Evolutionary conservation across 2,329 filamentous ascomycete genomes (phyloP), one percentile per base, ranked within the genome.

Genomic region (Penicillium digitatum): DNA sequence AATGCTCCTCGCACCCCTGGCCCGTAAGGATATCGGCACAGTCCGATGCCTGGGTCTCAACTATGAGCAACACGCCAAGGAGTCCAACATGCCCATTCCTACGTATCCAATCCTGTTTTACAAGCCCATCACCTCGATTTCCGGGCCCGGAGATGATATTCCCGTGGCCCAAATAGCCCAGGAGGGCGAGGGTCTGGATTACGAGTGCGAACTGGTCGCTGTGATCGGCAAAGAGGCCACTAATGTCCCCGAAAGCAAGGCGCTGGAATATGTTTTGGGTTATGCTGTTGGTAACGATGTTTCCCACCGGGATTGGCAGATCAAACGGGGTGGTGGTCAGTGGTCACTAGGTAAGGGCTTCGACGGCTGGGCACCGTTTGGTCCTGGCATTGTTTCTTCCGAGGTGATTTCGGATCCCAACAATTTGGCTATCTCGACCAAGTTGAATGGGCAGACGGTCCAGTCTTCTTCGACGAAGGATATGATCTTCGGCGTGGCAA

Each of bases 271-370:
- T 65, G 86, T 92, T 3, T 77, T 90, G 2, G 89, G 89, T 5
- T 92, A 91, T 68, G 79, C 85, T 2, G 81, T 89, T 32, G 87
- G 88, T 51, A 89, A 93, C 72, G 89, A 93, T 69, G 82, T 93
- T n/a, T 89, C 86, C 11, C 87, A 90, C 73, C 83, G 88, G 38
- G 87, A 89, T 61, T 91, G 87, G 86, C 87, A 90, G 72, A 72
- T 88, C 57, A 81, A 85, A 69, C 80, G 78, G 38, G 86, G 86
- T 16, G 85, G 85, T 16, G 81, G 85, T 1, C 87, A 90, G 72
- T 89, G 87, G 86, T 81, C 80, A 0, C 74, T 88, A 14, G 87
- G 87, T 35, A 90, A 90, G 71, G 84, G 86, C 3, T 90, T 89
- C 60, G 87, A 90, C 71, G 85, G 84, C 14, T 90, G 87, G 85